Percentiles rank a stretch among this genome's conserved stretches.
These are phyloP conservation scores for Uronychia setigera DNA, from an alignment of 73 alveolate genomes.

Conservation along the genomic window DNA sequence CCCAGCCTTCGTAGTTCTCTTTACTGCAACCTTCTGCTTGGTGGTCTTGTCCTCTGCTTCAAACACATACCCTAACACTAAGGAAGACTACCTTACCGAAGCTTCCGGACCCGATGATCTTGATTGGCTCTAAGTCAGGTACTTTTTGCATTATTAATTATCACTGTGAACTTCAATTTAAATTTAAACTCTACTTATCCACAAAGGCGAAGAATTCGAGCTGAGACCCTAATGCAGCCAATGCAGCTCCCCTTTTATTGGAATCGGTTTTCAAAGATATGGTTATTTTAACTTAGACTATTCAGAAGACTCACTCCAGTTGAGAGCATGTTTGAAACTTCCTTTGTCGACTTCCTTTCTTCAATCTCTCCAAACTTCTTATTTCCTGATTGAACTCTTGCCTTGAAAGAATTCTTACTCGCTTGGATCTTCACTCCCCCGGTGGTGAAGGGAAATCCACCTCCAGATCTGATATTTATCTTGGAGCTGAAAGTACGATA, in stretches of 20 bases:
- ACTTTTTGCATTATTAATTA: slow-evolving; percentile 1
- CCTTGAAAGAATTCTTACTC: no score
- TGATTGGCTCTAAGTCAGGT: slow-evolving; percentile 66
- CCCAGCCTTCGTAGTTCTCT: slow-evolving; percentile 91
- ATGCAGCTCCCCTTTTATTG: not conserved
- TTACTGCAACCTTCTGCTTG: slow-evolving; percentile 81
- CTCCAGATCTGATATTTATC: not conserved
- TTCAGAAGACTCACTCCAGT: no score
- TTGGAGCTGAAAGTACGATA: not conserved
- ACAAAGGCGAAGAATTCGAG: not conserved
- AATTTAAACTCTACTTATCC: not conserved
- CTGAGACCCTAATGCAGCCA: not conserved
- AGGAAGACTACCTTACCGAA: slow-evolving; percentile 64
- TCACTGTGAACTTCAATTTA: not conserved
- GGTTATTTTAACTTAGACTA: no score
- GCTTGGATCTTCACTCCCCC: not conserved
- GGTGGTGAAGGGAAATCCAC: not conserved
- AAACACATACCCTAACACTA: slow-evolving; percentile 82
- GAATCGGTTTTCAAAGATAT: not conserved
- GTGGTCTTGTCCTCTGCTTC: slow-evolving; percentile 87
- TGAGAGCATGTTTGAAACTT: no score
- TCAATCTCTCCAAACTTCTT: no score
- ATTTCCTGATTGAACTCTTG: no score
- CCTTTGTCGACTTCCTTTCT: no score
- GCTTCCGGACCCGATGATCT: slow-evolving; percentile 77